Evolutionary conservation across 2,329 filamentous ascomycete genomes (phyloP).

Genomic region (Exutisphaerella laricina): DNA sequence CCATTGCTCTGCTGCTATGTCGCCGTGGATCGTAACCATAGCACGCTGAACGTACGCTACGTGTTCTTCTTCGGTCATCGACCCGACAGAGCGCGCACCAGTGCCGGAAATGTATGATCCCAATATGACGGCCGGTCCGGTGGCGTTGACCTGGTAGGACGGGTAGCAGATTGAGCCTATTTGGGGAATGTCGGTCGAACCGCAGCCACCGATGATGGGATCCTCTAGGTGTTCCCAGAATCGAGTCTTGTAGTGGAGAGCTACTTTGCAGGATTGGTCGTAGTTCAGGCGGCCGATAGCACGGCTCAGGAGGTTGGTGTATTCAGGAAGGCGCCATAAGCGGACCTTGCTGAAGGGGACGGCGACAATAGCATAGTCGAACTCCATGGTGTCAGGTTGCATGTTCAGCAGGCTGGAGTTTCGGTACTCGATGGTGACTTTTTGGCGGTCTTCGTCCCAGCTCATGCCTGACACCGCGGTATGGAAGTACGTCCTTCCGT

Average conservation of each 20-base stretch:
- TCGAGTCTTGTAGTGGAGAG: constrained; percentile 62
- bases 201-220: constrained; percentile 61
- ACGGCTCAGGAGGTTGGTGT: constrained; percentile 46
- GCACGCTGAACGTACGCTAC: constrained; percentile 58
- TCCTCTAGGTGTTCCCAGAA: constrained; percentile 52
- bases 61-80: constrained; percentile 54
- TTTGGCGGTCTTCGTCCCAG: constrained; percentile 47
- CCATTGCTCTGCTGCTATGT: constrained; percentile 54
- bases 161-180: constrained; percentile 62
- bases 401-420: constrained; percentile 41
- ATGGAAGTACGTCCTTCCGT: constrained; percentile 52
- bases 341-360: constrained; percentile 61
- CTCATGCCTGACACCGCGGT: constrained; percentile 53
- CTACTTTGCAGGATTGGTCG: constrained; percentile 51
- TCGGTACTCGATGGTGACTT: constrained; percentile 56
- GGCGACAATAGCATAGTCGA: constrained; percentile 63
- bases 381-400: constrained; percentile 45
- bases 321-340: constrained; percentile 54
- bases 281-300: constrained; percentile 49
- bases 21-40: constrained; percentile 63
- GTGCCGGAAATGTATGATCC: constrained; percentile 52
- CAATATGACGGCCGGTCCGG: constrained; percentile 57
- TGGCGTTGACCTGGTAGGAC: constrained; percentile 59
- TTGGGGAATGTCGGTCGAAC: constrained; percentile 54
- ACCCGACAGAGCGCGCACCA: constrained; percentile 42